Conservation (phyloP, 2,329 filamentous ascomycete genomes). For the Domatiomyces globalis region DNA sequence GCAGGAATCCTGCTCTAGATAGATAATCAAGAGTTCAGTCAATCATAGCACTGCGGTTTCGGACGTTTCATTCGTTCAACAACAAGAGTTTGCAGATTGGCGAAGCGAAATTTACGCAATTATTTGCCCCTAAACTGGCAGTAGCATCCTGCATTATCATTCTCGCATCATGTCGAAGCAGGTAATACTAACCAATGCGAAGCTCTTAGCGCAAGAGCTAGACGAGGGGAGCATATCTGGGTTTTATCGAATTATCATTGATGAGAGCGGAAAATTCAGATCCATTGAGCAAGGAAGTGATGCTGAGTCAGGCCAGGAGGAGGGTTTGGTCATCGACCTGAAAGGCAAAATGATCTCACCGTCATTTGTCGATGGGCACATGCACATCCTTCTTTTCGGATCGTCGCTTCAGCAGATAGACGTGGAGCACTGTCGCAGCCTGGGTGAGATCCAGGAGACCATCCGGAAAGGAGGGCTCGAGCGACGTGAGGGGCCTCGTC, state of each 20-base stretch:
- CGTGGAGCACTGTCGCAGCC: conserved; percentile 29
- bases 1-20: too few species aligned
- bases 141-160: not conserved
- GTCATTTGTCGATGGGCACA: conserved; percentile 38
- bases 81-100: not conserved
- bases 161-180: not conserved
- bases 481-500: conserved; percentile 27
- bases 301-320: conserved; percentile 2
- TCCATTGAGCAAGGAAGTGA: not conserved
- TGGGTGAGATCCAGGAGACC: conserved; percentile 30
- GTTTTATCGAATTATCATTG: not conserved
- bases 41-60: too few species aligned
- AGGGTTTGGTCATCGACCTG: conserved; percentile 22
- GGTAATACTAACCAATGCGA: not conserved
- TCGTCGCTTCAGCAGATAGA: conserved; percentile 33
- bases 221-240: not conserved
- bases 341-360: conserved; percentile 28
- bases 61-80: too few species aligned
- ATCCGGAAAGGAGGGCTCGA: conserved; percentile 30
- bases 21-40: too few species aligned
- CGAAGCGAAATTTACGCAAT: not conserved
- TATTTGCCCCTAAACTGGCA: not conserved
- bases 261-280: not conserved
- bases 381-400: conserved; percentile 38
- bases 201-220: not conserved